Conservation (phyloP, 495 filamentous ascomycete genomes). For the Penicillium longicatenatum region DNA sequence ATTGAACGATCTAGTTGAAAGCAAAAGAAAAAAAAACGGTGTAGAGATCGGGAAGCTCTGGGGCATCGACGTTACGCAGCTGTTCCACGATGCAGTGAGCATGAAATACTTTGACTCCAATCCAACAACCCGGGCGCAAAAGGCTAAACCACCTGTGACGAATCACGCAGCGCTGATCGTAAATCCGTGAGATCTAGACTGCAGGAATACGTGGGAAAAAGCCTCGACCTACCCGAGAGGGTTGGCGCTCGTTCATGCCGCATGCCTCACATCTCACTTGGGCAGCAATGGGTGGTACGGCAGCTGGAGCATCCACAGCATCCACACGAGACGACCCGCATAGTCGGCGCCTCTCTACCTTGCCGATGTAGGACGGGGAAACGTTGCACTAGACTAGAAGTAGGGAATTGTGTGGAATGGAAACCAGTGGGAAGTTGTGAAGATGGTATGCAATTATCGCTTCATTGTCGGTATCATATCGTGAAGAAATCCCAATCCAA, state of each 20-base stretch:
- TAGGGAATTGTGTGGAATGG: neutral
- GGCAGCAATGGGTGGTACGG: constrained; percentile 19
- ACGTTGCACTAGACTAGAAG: constrained; percentile 22
- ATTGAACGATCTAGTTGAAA: neutral
- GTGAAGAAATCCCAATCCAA: constrained; percentile 19
- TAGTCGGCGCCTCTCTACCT: constrained; percentile 9
- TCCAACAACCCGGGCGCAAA: constrained; percentile 1
- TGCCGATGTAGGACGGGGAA: constrained; percentile 14
- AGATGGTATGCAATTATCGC: constrained; percentile 12
- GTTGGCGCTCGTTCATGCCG: constrained; percentile 10
- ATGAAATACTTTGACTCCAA: neutral
- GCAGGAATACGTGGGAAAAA: neutral
- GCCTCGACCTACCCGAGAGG: constrained; percentile 6
- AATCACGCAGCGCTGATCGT: neutral
- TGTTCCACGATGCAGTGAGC: neutral
- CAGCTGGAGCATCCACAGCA: constrained; percentile 6
- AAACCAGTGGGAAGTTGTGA: neutral
- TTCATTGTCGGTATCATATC: constrained; percentile 32
- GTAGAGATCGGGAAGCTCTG: neutral
- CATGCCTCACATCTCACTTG: constrained; percentile 19
- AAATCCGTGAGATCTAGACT: constrained; percentile 1
- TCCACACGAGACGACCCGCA: constrained; percentile 16
- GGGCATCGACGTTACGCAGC: neutral
- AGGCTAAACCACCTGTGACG: neutral
- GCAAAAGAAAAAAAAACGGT: neutral